A percentile compares a stretch with the other conserved stretches of the same genome.
Evolutionary conservation across 306 rosid species (phyloP).

Genomic region (Albizia julibrissin): DNA sequence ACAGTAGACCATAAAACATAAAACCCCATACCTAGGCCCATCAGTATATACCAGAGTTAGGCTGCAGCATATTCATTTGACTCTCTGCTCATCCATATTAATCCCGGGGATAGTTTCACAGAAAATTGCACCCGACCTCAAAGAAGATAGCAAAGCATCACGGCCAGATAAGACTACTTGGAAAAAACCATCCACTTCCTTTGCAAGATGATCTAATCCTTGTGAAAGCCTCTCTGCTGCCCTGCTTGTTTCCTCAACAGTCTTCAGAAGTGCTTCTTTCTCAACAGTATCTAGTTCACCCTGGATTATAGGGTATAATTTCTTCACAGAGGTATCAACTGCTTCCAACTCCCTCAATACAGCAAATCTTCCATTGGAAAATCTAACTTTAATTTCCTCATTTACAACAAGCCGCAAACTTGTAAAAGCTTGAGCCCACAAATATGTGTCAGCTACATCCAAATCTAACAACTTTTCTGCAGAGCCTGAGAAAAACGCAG

Average conservation of each 20-base stretch:
- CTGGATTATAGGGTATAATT: constrained; percentile 65
- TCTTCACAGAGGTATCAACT: constrained; percentile 62
- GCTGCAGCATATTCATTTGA: constrained; percentile 43
- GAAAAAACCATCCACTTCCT: constrained; percentile 85
- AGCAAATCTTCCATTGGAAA: constrained; percentile 48
- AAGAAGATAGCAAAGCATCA: constrained; percentile 68
- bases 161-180: constrained; percentile 73
- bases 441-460: constrained; percentile 53
- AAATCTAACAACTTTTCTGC: constrained; percentile 47
- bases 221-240: constrained; percentile 57
- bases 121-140: constrained; percentile 57
- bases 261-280: constrained; percentile 38
- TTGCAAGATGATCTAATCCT: constrained; percentile 77
- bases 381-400: constrained; percentile 53
- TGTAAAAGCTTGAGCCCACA: constrained; percentile 74
- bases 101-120: constrained; percentile 28
- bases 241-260: constrained; percentile 48
- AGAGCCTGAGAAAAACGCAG: constrained; percentile 70
- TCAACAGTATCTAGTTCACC: constrained; percentile 39
- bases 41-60: constrained; percentile 26
- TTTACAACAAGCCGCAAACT: constrained; percentile 64
- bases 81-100: constrained; percentile 37
- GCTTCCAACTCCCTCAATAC: constrained; percentile 69
- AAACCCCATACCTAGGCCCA: constrained; percentile 43
- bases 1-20: constrained; percentile 41